A percentile compares a stretch with the other conserved stretches of the same genome.
phyloP scores from a whole-genome alignment of 2,329 filamentous ascomycete genomes.

The Colletotrichum coccodes region DNA sequence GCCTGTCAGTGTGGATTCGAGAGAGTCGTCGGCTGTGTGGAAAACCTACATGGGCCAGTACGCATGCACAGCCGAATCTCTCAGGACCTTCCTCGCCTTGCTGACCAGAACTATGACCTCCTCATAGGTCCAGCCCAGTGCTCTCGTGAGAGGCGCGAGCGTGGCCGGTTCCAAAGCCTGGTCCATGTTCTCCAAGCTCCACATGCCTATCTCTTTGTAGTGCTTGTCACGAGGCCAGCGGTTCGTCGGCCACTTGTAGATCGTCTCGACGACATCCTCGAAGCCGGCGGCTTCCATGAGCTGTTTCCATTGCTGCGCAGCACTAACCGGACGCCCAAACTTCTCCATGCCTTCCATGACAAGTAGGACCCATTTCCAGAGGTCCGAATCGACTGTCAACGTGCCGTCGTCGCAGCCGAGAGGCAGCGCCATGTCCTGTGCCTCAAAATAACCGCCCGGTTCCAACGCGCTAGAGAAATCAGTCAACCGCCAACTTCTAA shows the following conservation, averaged over 20 bases:
- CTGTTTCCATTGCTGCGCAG: slow-evolving; percentile 40
- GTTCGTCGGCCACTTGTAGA: slow-evolving; percentile 32
- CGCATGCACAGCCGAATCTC: slow-evolving; percentile 37
- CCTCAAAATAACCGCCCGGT: slow-evolving; percentile 44
- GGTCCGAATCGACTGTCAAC: slow-evolving; percentile 35
- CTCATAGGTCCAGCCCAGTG: slow-evolving; percentile 45
- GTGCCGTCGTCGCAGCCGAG: slow-evolving; percentile 44
- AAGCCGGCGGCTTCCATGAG: slow-evolving; percentile 28
- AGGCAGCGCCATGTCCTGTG: slow-evolving; percentile 41
- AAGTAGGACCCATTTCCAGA: slow-evolving; percentile 43
- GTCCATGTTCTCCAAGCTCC: slow-evolving; percentile 41
- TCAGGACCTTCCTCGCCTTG: slow-evolving; percentile 36
- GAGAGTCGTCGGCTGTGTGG: not conserved
- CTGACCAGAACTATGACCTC: slow-evolving; percentile 39
- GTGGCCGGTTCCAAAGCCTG: slow-evolving; percentile 45
- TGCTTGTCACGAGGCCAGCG: slow-evolving; percentile 34
- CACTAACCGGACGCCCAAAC: slow-evolving; percentile 43
- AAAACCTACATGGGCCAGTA: slow-evolving; percentile 34
- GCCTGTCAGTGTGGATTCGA: not conserved
- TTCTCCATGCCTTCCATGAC: slow-evolving; percentile 41
- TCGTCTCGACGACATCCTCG: slow-evolving; percentile 3
- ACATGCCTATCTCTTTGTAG: slow-evolving; percentile 30
- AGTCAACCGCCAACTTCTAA: slow-evolving; percentile 38
- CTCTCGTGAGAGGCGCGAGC: slow-evolving; percentile 48
- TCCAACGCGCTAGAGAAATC: slow-evolving; percentile 39